Base-by-base conservation (phyloP, 805 yeast species). In the Candida schatavii region DNA sequence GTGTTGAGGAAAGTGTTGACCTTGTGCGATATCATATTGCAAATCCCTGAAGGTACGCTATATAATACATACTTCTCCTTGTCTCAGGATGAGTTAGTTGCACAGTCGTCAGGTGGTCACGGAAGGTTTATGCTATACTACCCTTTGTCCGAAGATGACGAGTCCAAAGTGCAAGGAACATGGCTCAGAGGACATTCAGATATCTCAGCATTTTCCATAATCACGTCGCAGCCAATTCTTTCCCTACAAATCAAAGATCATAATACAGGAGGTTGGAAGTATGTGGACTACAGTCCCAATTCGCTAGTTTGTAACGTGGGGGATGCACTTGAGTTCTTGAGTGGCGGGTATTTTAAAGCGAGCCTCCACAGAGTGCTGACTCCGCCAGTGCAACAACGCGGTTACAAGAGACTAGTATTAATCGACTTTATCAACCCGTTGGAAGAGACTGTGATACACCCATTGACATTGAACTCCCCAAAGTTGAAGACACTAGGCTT, bases 141-240 rank as follows among this genome's bases (percentile, higher is more conserved):
- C 18, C 60, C 61, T 4, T 47, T 47, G 26, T 50, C 54, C 25
- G 55, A 56, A 11, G 57, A 56, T 4, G 61, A 61, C 15, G 55
- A 56, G 7, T 33, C 50, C 17, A 52, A 57, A 34, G 69, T 75
- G 0, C 61, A 60, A 7, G 56, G 61, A 22, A 71, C 71, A 2
- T 72, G 70, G 70, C 55, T 74, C 22, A 58, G 77, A 37, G 79
- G 78, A 2, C 79, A 74, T 46, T 66, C 74, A 22, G 78, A 74
- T 50, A 64, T 61, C 15, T 58, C 64, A 43, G 74, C 65, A 1
- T 60, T 70, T 35, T 56, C 74, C 1, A 66, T 68, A 40, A 67
- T 70, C 22, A 58, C 69, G 1, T 66, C 72, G 9, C 72, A 68
- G 48, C 68, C 74, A 19, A 66, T 70, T 36, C 48, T 68, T 3